Conservation (phyloP, 495 filamentous ascomycete genomes). For the Aspergillus bertholletiae region DNA sequence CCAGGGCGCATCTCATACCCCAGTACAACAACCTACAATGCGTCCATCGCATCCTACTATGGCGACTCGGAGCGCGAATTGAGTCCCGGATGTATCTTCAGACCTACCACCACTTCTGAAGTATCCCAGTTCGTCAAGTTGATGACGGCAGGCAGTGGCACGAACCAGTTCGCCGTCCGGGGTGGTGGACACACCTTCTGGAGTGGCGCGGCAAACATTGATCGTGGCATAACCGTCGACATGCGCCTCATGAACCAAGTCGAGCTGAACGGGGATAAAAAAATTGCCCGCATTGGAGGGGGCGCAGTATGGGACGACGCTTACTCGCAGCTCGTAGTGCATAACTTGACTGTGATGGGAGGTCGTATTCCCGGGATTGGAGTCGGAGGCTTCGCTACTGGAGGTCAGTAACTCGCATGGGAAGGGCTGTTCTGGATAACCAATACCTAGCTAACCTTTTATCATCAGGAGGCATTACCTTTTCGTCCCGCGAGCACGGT, state of each 20-base stretch:
- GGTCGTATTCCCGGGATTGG: conserved; percentile 50
- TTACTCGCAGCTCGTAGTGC: conserved; percentile 39
- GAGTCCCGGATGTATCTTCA: not conserved
- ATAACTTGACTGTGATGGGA: conserved; percentile 47
- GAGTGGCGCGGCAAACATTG: not conserved
- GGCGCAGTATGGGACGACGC: not conserved
- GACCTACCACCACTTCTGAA: not conserved
- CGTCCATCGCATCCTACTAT: not conserved
- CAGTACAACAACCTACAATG: too few relatives aligned
- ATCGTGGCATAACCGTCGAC: conserved; percentile 40
- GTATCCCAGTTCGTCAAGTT: not conserved
- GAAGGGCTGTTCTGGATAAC: not conserved
- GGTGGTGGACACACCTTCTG: conserved; percentile 31
- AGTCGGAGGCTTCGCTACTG: conserved; percentile 45
- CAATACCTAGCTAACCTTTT: not conserved
- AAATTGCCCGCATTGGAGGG: conserved; percentile 24
- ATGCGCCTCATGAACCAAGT: conserved; percentile 39
- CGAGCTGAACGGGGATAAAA: conserved; percentile 30
- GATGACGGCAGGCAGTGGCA: not conserved
- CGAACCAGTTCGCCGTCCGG: conserved; percentile 31
- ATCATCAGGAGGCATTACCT: conserved; percentile 8
- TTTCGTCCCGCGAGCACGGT: conserved; percentile 37
- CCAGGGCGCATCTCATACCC: too few relatives aligned
- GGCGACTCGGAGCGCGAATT: not conserved
- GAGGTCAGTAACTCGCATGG: too few relatives aligned